Base-by-base conservation (phyloP, 768 basidiomycete species). In the Multifurca ochricompacta region DNA sequence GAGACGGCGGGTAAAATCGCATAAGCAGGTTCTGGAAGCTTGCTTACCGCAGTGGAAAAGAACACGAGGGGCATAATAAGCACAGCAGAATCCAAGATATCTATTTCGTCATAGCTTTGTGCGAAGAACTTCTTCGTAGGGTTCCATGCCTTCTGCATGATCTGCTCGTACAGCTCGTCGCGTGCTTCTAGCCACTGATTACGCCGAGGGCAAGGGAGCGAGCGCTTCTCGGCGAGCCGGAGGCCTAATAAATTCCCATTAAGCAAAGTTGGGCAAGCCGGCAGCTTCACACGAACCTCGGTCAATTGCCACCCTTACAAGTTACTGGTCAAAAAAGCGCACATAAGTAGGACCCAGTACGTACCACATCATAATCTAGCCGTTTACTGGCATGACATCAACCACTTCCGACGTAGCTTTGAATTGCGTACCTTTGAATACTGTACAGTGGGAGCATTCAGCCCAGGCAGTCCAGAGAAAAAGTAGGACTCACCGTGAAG, bases 21-120 rank as follows among this genome's bases (percentile, higher is more conserved):
- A n/a, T 49, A 41, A 32, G 16, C 16, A 34, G 16, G 27, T 25
- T 58, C 8, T 43, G 6, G 34, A 36, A 14, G 6, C 27, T 18
- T 10, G 74, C 82, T 60, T 59, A 87, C 87, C 18, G 82, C 81
- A 36, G 86, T 83, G 66, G 85, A 85, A 73, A 96, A 95, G 74
- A 95, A 96, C 30, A 91, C 87, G 34, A 93, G 75, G 1, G 93
- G 92, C 87, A 91, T 92, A 63, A 94, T 91, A 41, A 93, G 73
- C 46, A 96, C 82, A 13, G 92, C 83, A 13, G 90, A 87, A 66
- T 97, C 95, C 19, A 98, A 67, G 9, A 87, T 76, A 40, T 85
- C 74, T 0, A 74, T 81, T 58, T 91, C 87, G 63, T 97, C 95
- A 68, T 93, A 99, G 64, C 85, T 85, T 71, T 99, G 94, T 19